Percentiles rank a stretch among this genome's conserved stretches.
Conservation (phyloP, 306 rosid genomes). For the Cucurbita pepo region DNA sequence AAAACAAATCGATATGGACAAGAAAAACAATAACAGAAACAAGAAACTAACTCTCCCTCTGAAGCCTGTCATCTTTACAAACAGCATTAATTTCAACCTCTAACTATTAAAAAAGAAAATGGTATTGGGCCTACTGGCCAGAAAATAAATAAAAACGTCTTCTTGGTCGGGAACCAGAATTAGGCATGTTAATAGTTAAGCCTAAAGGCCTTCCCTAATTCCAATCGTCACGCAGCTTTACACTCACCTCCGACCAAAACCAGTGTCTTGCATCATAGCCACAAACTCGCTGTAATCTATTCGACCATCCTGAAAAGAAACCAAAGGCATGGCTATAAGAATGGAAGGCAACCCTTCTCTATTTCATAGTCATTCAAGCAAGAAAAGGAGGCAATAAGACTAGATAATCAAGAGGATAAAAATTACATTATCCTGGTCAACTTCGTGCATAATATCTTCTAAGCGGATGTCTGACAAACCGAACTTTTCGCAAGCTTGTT, state of each 20-base stretch:
- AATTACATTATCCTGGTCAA: constrained; percentile 72
- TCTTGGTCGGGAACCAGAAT: constrained; percentile 13
- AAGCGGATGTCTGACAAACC: constrained; percentile 52
- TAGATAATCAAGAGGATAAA: background rate
- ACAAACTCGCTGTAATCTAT: constrained; percentile 88
- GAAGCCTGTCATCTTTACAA: constrained; percentile 23
- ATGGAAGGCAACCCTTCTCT: background rate
- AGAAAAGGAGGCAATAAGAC: background rate
- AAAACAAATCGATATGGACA: constrained; percentile 18
- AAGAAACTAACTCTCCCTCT: constrained; percentile 18
- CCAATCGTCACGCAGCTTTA: constrained; percentile 18
- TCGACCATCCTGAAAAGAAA: constrained; percentile 75
- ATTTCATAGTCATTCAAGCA: background rate
- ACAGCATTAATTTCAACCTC: constrained; percentile 20
- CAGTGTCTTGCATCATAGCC: constrained; percentile 92
- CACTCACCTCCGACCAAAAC: constrained; percentile 31
- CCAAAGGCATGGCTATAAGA: background rate
- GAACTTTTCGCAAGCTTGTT: constrained; percentile 65
- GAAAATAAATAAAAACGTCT: background rate
- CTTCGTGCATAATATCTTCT: constrained; percentile 71
- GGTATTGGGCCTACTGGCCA: constrained; percentile 7
- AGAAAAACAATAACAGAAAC: constrained; percentile 13
- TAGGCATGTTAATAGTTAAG: constrained; percentile 15
- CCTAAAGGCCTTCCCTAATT: constrained; percentile 14
- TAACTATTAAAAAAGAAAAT: constrained; percentile 16